Evolutionary conservation across 2,329 filamentous ascomycete genomes (phyloP), one percentile per base, ranked within the genome.

Genomic region (Aspergillus sp.): DNA sequence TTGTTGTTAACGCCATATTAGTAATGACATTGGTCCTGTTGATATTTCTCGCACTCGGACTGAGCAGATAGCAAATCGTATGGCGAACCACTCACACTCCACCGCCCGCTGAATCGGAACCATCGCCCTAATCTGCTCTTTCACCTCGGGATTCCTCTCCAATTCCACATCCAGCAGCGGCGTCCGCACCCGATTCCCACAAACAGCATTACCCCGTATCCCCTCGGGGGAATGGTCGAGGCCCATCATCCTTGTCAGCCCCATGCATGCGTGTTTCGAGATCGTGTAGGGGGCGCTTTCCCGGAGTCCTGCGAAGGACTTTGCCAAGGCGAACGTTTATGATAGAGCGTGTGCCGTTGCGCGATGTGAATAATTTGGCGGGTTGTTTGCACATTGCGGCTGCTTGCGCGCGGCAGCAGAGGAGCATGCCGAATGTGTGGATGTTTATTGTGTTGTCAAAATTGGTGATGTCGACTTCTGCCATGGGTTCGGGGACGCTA

Each of bases 201-300:
- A 72, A 13, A 70, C 68, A 34, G 66, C 65, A 13, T 72, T 73
- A 4, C 71, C 65, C 23, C 74, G 65, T 31, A 76, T 9, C 2
- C 23, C 23, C 9, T 50, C 23, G 9, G 22, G 4, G 3, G 23
- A 28, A 28, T 50, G 22, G 47, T 50, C 47, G 47, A 50, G 23
- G 3, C 52, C 58, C 13, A 34, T 41, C 58, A 56, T 56, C 47
- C 56, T 56, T 4, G 47, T 56, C 34, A 60, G 28, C 2, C 22
- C 58, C 23, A 56, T 56, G 30, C 31, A 38, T 8, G 58, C 58
- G 55, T 60, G 52, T 28, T 60, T 60, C 1, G 58, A 60, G 7
- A 56, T 30, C 4, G 52, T 56, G 51, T 60, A 60, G 7, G 46
- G 50, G 19, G 15, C 31, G n/a, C 19, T 56, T 60, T 2, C 58